These are phyloP conservation scores for Cystofilobasidium macerans DNA, from an alignment of 768 basidiomycete species.

Conservation along the genomic window DNA sequence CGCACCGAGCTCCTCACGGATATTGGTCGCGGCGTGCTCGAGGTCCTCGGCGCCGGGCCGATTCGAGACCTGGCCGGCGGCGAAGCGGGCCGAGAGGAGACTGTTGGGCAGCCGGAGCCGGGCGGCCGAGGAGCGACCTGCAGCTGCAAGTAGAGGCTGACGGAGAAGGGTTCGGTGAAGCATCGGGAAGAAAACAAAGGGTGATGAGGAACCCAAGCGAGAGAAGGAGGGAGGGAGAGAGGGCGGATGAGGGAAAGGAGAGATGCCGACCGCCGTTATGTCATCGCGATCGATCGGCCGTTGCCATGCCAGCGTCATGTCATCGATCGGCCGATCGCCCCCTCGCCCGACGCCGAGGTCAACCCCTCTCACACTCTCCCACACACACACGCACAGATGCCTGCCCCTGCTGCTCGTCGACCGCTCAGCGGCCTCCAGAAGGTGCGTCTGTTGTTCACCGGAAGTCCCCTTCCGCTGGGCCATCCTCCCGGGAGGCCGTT, in stretches of 20 bases:
- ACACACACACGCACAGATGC: too few species aligned
- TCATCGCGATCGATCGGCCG: too few species aligned
- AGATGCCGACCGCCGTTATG: too few species aligned
- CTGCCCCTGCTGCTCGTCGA: too few species aligned
- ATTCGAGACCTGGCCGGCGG: constrained; percentile 5
- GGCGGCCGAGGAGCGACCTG: background rate
- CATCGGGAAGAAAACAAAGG: background rate
- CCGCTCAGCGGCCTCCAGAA: too few species aligned
- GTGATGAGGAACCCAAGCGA: background rate
- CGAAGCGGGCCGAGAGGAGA: constrained; percentile 19
- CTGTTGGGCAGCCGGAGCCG: background rate
- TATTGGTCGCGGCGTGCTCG: constrained; percentile 26
- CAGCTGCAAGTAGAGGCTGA: background rate
- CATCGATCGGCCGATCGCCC: too few species aligned
- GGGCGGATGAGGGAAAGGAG: background rate
- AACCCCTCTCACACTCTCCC: background rate
- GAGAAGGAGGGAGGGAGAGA: background rate
- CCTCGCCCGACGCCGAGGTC: too few species aligned
- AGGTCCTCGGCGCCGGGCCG: constrained; percentile 24
- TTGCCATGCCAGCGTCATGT: too few species aligned
- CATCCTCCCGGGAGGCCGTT: too few species aligned
- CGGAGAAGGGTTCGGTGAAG: background rate
- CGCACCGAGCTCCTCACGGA: constrained; percentile 29
- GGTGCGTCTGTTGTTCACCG: too few species aligned
- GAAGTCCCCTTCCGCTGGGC: too few species aligned